Conservation (phyloP, 768 basidiomycete species). For the Boletus barrowsii region DNA sequence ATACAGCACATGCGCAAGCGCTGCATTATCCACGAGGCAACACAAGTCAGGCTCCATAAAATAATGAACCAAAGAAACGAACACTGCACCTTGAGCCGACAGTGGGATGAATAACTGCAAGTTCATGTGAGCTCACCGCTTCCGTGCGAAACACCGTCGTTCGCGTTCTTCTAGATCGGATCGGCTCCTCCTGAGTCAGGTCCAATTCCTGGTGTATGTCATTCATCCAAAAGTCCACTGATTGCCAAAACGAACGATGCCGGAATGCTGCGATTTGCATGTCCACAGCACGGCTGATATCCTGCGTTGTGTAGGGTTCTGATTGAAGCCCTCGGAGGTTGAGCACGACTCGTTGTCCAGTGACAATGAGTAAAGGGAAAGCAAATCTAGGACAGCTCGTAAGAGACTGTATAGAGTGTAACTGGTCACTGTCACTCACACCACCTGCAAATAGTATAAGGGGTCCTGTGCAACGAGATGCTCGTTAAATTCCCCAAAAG, state of each 20-base stretch:
- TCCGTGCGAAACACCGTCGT: neutral
- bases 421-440: neutral
- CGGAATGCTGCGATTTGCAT: neutral
- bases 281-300: neutral
- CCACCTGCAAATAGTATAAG: neutral
- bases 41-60: too few species aligned
- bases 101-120: neutral
- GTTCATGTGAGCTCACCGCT: neutral
- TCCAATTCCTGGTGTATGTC: neutral
- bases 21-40: too few species aligned
- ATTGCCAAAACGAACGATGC: neutral
- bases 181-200: neutral
- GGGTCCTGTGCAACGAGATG: constrained; percentile 3
- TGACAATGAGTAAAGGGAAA: constrained; percentile 13
- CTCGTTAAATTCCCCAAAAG: neutral
- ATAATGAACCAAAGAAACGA: neutral
- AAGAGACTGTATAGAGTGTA: neutral
- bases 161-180: neutral
- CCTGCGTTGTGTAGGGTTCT: neutral
- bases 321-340: constrained; percentile 8
- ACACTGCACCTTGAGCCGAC: neutral
- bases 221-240: neutral
- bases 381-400: neutral
- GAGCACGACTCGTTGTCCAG: constrained; percentile 18
- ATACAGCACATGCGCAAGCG: too few species aligned